Evolutionary conservation across 176 grass and related monocot species (phyloP).

Genomic region (Cymbopogon citratus): DNA sequence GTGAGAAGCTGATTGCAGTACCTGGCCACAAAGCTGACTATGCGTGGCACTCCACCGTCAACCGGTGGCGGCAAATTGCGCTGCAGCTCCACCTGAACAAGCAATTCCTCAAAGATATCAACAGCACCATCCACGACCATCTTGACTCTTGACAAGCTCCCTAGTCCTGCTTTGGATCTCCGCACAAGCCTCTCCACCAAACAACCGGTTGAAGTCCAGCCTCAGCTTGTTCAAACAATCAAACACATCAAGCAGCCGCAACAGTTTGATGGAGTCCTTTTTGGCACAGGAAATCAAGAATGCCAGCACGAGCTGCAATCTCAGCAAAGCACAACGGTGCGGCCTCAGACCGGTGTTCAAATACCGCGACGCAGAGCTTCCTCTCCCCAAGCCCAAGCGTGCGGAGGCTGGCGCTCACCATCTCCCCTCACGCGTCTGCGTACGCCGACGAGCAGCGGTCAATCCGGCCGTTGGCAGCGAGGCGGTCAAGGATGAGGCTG

Average conservation of each 20-base stretch:
- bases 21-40: conserved; percentile 55
- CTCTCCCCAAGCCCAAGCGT: conserved; percentile 61
- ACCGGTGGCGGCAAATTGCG: conserved; percentile 39
- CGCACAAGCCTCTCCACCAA: conserved; percentile 61
- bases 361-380: conserved; percentile 50
- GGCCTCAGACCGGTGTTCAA: conserved; percentile 24
- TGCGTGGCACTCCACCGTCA: conserved; percentile 50
- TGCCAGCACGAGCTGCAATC: conserved; percentile 52
- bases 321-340: conserved; percentile 50
- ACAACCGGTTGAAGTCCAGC: conserved; percentile 64
- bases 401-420: conserved; percentile 51
- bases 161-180: conserved; percentile 65
- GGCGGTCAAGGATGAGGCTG: conserved; percentile 49
- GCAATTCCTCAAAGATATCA: conserved; percentile 65
- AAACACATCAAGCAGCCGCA: conserved; percentile 68
- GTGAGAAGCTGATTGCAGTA: conserved; percentile 77
- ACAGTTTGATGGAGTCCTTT: conserved; percentile 80
- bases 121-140: conserved; percentile 62
- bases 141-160: conserved; percentile 84
- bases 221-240: conserved; percentile 56
- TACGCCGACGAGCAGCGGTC: conserved; percentile 18
- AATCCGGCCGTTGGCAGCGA: conserved; percentile 43
- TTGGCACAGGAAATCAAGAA: conserved; percentile 65
- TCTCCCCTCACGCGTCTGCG: conserved; percentile 43
- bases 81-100: conserved; percentile 77